Base-by-base conservation (phyloP, 2,329 filamentous ascomycete genomes). In the Pseudocercospora vitis region DNA sequence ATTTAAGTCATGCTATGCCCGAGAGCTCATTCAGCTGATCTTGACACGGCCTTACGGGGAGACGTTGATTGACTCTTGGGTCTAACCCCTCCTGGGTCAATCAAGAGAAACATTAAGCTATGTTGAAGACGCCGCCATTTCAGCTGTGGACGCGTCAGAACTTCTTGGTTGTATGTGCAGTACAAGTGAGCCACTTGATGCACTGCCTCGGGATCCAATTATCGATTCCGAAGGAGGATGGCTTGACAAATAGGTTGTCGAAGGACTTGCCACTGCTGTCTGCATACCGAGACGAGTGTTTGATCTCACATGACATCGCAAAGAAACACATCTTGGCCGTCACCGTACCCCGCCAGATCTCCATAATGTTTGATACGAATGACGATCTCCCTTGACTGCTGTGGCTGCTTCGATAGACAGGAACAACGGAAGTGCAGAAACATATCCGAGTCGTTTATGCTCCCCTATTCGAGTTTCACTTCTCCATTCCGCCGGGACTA, bases 401-500 rank as follows among this genome's bases (percentile, higher is more conserved):
- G 24, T 12, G 24, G 3, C 19, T 11, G 19, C 19, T 29, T 19
- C 23, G 35, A 40, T 40, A 40, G 35, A 40, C 35, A 40, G 35
- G 37, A 42, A 42, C 37, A 26, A 23, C 14, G 37, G 18, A 23
- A 24, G n/a, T 42, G 24, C 19, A 42, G 44, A 47, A 47, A 47
- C 44, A 47, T 9, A 31, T 6, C 24, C 44, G 44, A 47, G 8
- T 47, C 44, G 26, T 47, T 14, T 18, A 47, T 46, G 23, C 26
- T 12, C 23, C 7, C 18, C 23, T 32, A 32, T 47, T n/a, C 26
- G 19, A 42, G 37, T 42, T 42, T 24, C 37, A 24, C 9, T 12
- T 12, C 24, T 47, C 44, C 44, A 47, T 47, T 33, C 12, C 26
- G 44, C 44, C 44, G 44, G 44, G 44, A 21, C 8, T 33, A 12